A percentile compares a stretch with the other conserved stretches of the same genome.
Evolutionary conservation across 306 rosid genomes (phyloP).

Genomic region (Sicyos edulis): DNA sequence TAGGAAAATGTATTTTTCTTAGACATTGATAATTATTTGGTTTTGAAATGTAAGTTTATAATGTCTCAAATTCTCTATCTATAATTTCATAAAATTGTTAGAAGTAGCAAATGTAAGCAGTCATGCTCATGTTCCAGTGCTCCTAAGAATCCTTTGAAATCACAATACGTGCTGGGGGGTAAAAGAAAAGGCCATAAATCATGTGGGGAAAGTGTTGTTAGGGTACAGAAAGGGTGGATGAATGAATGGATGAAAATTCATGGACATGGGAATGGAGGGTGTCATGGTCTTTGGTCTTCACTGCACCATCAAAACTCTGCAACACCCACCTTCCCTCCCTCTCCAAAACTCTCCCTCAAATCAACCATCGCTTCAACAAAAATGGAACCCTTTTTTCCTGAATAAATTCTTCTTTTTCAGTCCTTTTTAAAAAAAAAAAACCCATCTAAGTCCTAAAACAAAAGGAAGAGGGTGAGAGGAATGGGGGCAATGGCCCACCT

Average conservation of each 20-base stretch:
- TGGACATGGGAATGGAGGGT: slow-evolving; percentile 14
- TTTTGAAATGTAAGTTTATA: no score
- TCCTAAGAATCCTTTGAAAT: no score
- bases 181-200: no score
- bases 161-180: no score
- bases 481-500: slow-evolving; percentile 19
- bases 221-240: not conserved
- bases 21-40: no score
- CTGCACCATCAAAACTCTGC: slow-evolving; percentile 13
- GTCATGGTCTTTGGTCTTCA: slow-evolving; percentile 20
- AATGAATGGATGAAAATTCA: slow-evolving; percentile 10
- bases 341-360: slow-evolving; percentile 14
- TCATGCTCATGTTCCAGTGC: no score
- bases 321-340: slow-evolving; percentile 15
- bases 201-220: no score
- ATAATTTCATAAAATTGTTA: no score
- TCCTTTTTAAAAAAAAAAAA: no score
- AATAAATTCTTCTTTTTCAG: not conserved
- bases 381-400: not conserved
- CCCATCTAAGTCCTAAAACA: slow-evolving; percentile 2
- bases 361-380: slow-evolving; percentile 18
- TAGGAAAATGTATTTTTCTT: no score
- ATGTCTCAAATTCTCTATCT: no score
- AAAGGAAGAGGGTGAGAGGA: slow-evolving; percentile 13
- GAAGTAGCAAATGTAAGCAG: no score